Base-by-base conservation (phyloP, 225 moss, liverwort and hornwort genomes). In the Polytrichum commune region DNA sequence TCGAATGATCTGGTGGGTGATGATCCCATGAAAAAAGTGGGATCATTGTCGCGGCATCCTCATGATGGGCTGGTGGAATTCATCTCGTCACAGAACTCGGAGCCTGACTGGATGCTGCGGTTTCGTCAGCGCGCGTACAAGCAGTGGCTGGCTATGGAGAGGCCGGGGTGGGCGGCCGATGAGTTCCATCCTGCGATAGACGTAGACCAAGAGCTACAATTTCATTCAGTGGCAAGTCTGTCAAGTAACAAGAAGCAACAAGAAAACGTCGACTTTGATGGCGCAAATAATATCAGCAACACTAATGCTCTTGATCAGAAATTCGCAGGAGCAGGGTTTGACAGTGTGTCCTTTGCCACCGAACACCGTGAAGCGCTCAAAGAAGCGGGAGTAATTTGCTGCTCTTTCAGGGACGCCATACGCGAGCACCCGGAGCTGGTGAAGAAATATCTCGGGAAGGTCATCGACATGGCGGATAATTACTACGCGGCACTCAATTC, bases 171-270 rank as follows among this genome's bases (percentile, higher is more conserved):
- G 1, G 62, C 56, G 62, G 18, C 22, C 2, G 19, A 27, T 7
- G 23, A 29, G 22, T 8, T 10, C 5, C 57, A 66, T 29, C 73
- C 68, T 6, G 22, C 64, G 1, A 23, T 78, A 5, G 68, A 73
- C 30, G 23, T 73, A 10, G 13, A 46, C 62, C 97, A 94, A 82
- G 91, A 97, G 60, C 81, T 94, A 5, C 90, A 89, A 74, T 94
- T 91, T 75, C 94, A 97, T 61, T 81, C 97, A 63, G 97, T 92
- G 80, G 92, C 97, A 0, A 97, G 94, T 94, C 92, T 53, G 92
- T 86, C 74, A 97, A 93, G 79, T 83, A 92, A 30, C 6, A 30
- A 18, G 94, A 91, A 19, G 0, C 38, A 46, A 13, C 38, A 46
- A 4, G 23, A 16, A 5, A 32, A 16, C 26, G 35, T 64, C 28